Evolutionary conservation across 495 filamentous ascomycete genomes (phyloP).

Genomic region (Penicillium silybi): DNA sequence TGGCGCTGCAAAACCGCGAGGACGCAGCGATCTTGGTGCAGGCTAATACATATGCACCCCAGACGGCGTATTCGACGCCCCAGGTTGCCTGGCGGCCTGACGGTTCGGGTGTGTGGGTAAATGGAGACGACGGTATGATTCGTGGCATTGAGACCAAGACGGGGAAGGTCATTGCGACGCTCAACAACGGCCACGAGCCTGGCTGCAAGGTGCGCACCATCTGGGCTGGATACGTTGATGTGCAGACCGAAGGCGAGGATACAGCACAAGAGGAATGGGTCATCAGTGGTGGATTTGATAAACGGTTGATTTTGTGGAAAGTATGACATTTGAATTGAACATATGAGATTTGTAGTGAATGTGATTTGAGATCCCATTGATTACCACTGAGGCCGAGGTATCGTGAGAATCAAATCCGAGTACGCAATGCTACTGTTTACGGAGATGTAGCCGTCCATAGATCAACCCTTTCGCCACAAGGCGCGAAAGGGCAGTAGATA

Average conservation of each 20-base stretch:
- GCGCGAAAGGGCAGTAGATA: constrained; percentile 73
- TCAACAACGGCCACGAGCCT: constrained; percentile 53
- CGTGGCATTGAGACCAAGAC: constrained; percentile 59
- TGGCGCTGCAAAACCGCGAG: constrained; percentile 53
- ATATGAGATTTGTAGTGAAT: not conserved
- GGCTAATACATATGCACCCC: constrained; percentile 59
- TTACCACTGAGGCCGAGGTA: too few relatives aligned
- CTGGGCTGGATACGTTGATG: constrained; percentile 55
- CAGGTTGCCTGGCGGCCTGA: constrained; percentile 62
- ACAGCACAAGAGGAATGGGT: constrained; percentile 48
- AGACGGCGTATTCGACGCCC: constrained; percentile 65
- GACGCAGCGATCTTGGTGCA: constrained; percentile 57
- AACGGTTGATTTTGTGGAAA: constrained; percentile 58
- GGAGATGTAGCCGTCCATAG: constrained; percentile 72
- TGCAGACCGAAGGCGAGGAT: constrained; percentile 21
- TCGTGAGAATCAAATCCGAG: not conserved
- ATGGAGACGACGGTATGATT: constrained; percentile 64
- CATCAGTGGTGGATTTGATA: constrained; percentile 69
- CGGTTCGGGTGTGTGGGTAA: constrained; percentile 64
- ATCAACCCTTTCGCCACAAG: constrained; percentile 75
- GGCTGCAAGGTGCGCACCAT: constrained; percentile 63
- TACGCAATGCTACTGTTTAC: constrained; percentile 18
- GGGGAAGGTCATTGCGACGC: constrained; percentile 50
- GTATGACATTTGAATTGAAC: constrained; percentile 7
- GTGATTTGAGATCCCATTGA: too few relatives aligned